Base-by-base conservation (phyloP, 805 yeast species). In the Lipomyces sp. region DNA sequence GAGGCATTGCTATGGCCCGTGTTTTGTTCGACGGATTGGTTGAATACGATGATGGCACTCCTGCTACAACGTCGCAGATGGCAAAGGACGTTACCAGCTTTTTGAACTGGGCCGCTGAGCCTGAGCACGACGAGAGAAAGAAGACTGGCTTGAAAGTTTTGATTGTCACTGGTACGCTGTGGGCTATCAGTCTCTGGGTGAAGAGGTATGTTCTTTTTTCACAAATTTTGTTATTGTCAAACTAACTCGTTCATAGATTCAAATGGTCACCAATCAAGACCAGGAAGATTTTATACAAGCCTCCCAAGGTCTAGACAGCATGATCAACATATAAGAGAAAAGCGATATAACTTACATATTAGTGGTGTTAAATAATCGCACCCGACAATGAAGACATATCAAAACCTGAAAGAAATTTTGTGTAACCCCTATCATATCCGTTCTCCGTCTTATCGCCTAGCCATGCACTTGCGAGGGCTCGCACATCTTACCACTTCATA, bases 1-100 rank as follows among this genome's bases (percentile, higher is more conserved):
- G 99, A 73, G 86, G 98, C 54, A 94, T 95, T 84, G 99, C 97
- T 75, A 95, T 95, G 99, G 98, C 91, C 78, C 90, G 99, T 84
- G 98, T 94, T 67, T 85, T 95, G 80, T 95, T 93, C 75, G 99
- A 95, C 79, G 99, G 91, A 73, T 85, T 95, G 77, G 99, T 95
- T 72, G 99, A 95, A 84, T 95, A 88, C 82, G 99, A 95, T 80
- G 99, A 95, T 80, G 99, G 99, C 78, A 95, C 99, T 67, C 97
- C 96, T 67, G 98, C 99, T 63, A 88, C 98, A 63, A 90, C 98
- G 71, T 89, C 98, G 65, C 99, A 95, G 85, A 93, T 94, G 98
- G 99, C 99, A 74, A 95, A 95, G 86, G 99, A 95, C 81, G 99
- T 95, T 65, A 83, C 92, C 70, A 87, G 92, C 62, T 95, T 95